Base-by-base conservation (phyloP, 305 asterid species). In the Fraxinus xanthoxyloides region DNA sequence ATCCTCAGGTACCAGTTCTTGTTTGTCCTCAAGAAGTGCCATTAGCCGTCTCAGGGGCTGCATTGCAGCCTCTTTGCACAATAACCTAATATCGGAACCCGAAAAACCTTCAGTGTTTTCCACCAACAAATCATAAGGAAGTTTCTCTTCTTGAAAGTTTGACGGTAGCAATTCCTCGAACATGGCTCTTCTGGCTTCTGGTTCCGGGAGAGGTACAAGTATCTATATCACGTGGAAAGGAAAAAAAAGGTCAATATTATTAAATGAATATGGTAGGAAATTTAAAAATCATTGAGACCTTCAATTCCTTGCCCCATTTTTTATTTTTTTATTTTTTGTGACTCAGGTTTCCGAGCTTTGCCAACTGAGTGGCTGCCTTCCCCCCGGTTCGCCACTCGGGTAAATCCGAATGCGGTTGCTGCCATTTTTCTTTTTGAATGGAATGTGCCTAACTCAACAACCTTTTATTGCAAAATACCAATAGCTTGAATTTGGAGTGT, bases 31-130 rank as follows among this genome's bases (percentile, higher is more conserved):
- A 35, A 95, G 95, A 82, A 69, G 56, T 28, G 89, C 82, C 96
- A 95, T 94, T 80, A 93, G 59, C 76, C 97, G 92, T 83, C 99
- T 85, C 59, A 95, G 86, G 65, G 98, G 99, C 84, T 94, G 98
- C 99, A 95, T 95, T 13, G 97, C 99, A 59, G 97, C 98, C 85
- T 95, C 99, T 88, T 95, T 95, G 92, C 99, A 94, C 78, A 95
- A 75, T 17, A 95, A 89, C 79, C 98, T 93, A 76, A 95, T 89
- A 89, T 95, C 99, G 31, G 98, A 95, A 83, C 98, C 99, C 38
- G 99, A 95, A 88, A 56, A 95, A 28, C 96, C 97, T 83, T 91
- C 96, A 1, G 92, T 88, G 82, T 72, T 91, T 21, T 92, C 94
- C 56, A 94, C 95, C 78, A 95, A 87, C 82, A 95, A 63, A 83